Evolutionary conservation across 2,329 filamentous ascomycete species (phyloP).

Genomic region (Gyromitra esculenta): DNA sequence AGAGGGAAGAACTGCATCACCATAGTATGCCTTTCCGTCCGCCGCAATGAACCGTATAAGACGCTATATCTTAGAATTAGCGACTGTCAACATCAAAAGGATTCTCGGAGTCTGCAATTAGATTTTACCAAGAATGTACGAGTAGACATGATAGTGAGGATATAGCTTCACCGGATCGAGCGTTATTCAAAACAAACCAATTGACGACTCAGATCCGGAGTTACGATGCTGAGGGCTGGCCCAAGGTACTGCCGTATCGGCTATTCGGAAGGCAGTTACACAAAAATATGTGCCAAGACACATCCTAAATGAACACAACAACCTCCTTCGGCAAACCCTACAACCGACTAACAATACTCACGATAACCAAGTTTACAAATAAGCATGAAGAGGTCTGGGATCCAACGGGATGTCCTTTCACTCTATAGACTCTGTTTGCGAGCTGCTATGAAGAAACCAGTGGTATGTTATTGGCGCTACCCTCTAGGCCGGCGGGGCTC

Average conservation of each 20-base stretch:
- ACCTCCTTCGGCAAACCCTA: conserved; percentile 21
- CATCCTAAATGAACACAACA: conserved; percentile 8
- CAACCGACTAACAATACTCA: not conserved
- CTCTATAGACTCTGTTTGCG: conserved; percentile 88
- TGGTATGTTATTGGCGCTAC: conserved; percentile 64
- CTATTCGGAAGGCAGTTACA: not conserved
- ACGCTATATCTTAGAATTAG: conserved; percentile 63
- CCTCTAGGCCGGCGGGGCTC: not conserved
- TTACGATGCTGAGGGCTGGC: not conserved
- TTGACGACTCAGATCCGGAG: not conserved
- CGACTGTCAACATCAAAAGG: conserved; percentile 6
- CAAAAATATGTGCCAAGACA: conserved; percentile 31
- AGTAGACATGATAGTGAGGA: conserved; percentile 30
- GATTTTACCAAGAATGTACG: conserved; percentile 38
- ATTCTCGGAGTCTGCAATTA: not conserved
- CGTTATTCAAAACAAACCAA: conserved; percentile 10
- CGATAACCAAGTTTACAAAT: conserved; percentile 1
- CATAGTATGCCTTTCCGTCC: conserved; percentile 76
- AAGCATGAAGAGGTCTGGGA: conserved; percentile 63
- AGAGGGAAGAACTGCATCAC: conserved; percentile 74
- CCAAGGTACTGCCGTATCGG: conserved; percentile 9
- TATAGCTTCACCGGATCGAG: conserved; percentile 1
- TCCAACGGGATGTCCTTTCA: conserved; percentile 87
- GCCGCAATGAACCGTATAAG: conserved; percentile 78
- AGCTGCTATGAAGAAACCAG: conserved; percentile 81